phyloP scores from a whole-genome alignment of 2,329 filamentous ascomycete species.

The Aspergillus fischeri region DNA sequence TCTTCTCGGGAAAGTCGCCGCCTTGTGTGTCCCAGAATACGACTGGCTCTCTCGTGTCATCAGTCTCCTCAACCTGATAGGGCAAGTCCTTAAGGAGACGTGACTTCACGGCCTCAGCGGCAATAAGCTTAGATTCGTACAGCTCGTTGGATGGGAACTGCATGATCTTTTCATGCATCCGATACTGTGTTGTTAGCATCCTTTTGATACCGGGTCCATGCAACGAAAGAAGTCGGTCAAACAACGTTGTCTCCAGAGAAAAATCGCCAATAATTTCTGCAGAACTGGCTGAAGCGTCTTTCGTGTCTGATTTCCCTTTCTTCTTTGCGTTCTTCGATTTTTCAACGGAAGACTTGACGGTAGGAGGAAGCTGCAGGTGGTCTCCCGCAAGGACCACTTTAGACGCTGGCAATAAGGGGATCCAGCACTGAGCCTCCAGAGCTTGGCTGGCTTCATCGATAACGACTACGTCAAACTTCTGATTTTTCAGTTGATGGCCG shows the following conservation, averaged over 20 bases:
- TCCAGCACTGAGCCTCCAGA: conserved; percentile 95
- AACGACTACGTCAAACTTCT: conserved; percentile 87
- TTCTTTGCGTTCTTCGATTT: conserved; percentile 47
- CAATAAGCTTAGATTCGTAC: conserved; percentile 76
- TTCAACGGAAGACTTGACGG: conserved; percentile 70
- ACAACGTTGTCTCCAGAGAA: conserved; percentile 82
- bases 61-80: conserved; percentile 72
- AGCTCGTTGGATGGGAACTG: conserved; percentile 84
- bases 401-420: conserved; percentile 70
- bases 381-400: conserved; percentile 92
- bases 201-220: conserved; percentile 82
- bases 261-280: conserved; percentile 46
- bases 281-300: conserved; percentile 34
- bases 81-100: conserved; percentile 73
- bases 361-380: conserved; percentile 89
- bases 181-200: conserved; percentile 95
- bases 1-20: conserved; percentile 81
- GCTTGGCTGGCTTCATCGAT: conserved; percentile 97
- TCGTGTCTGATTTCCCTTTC: conserved; percentile 26
- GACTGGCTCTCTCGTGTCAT: conserved; percentile 82
- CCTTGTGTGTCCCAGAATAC: conserved; percentile 97
- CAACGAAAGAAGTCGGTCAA: conserved; percentile 77
- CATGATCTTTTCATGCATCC: conserved; percentile 97
- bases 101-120: conserved; percentile 71
- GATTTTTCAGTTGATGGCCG: conserved; percentile 71